Evolutionary conservation across 1,284 basidiomycete species (phyloP).

Genomic region (Heterobasidion annosum): DNA sequence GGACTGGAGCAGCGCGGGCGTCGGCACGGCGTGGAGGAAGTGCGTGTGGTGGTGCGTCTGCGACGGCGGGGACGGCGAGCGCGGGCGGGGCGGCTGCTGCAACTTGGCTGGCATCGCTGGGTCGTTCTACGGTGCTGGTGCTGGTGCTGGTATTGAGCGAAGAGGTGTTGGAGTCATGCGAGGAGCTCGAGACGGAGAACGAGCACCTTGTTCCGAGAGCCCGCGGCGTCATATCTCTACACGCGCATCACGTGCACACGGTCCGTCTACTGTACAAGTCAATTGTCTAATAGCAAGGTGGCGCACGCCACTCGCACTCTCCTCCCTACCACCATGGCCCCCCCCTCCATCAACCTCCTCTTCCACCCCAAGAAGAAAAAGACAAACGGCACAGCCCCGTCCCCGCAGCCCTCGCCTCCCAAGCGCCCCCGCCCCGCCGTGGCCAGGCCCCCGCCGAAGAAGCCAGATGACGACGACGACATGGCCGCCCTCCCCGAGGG

Average conservation of each 20-base stretch:
- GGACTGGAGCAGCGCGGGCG: slow-evolving; percentile 41
- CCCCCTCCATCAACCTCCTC: slow-evolving; percentile 30
- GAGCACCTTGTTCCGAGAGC: not conserved
- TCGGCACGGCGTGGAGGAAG: slow-evolving; percentile 27
- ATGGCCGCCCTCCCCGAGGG: slow-evolving; percentile 33
- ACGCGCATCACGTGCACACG: too few relatives aligned
- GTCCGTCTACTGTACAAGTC: too few relatives aligned
- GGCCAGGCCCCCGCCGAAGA: too few relatives aligned
- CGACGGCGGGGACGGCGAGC: slow-evolving; percentile 23
- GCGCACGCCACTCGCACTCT: not conserved
- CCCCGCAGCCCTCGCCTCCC: not conserved
- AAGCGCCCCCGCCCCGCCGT: not conserved
- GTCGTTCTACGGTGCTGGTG: not conserved
- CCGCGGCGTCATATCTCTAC: too few relatives aligned
- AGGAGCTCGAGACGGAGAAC: not conserved
- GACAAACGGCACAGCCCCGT: slow-evolving; percentile 7
- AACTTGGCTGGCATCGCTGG: not conserved
- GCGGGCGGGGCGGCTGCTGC: slow-evolving; percentile 1
- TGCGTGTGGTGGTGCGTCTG: slow-evolving; percentile 33
- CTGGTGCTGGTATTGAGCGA: not conserved
- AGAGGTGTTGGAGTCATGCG: not conserved
- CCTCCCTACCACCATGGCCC: slow-evolving; percentile 33
- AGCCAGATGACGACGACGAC: not conserved
- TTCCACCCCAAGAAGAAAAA: slow-evolving; percentile 48
- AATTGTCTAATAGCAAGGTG: too few relatives aligned